Conservation (phyloP, 495 filamentous ascomycete species). For the Terfezia claveryi region DNA sequence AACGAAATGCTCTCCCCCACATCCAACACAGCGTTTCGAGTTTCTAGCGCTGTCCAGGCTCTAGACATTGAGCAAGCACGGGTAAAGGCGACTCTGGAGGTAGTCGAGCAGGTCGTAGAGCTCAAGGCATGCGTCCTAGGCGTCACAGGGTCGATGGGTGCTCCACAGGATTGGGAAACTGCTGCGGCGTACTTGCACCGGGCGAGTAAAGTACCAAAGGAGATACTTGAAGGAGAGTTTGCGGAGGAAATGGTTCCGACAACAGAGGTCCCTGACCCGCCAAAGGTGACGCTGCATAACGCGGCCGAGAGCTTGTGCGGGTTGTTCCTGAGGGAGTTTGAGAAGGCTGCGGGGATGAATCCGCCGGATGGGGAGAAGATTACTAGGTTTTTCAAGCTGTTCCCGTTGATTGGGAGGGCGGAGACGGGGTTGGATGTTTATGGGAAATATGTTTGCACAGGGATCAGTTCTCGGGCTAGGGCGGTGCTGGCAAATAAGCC, state of each 20-base stretch:
- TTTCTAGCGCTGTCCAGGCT: conserved; percentile 61
- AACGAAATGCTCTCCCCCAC: conserved; percentile 72
- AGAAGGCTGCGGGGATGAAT: conserved; percentile 57
- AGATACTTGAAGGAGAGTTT: conserved; percentile 66
- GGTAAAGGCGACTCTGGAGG: conserved; percentile 69
- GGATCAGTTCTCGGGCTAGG: conserved; percentile 64
- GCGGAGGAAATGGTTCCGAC: conserved; percentile 84
- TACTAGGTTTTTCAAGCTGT: conserved; percentile 93
- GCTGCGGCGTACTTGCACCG: conserved; percentile 74
- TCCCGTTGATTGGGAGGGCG: conserved; percentile 76
- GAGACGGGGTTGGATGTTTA: conserved; percentile 87
- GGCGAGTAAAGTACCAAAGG: conserved; percentile 52
- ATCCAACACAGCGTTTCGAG: conserved; percentile 61
- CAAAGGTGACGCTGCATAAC: conserved; percentile 64
- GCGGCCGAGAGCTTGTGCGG: conserved; percentile 71
- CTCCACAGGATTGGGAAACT: conserved; percentile 94
- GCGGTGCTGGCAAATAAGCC: conserved; percentile 43
- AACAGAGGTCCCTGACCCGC: conserved; percentile 82
- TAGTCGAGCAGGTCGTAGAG: conserved; percentile 90
- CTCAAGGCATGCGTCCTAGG: conserved; percentile 89
- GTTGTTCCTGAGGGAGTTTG: conserved; percentile 83
- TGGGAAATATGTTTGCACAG: conserved; percentile 82
- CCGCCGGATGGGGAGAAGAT: conserved; percentile 57
- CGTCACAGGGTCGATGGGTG: conserved; percentile 90
- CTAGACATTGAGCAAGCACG: conserved; percentile 78